Conservation (phyloP, 768 basidiomycete genomes). For the Phanerochaete carnosa region DNA sequence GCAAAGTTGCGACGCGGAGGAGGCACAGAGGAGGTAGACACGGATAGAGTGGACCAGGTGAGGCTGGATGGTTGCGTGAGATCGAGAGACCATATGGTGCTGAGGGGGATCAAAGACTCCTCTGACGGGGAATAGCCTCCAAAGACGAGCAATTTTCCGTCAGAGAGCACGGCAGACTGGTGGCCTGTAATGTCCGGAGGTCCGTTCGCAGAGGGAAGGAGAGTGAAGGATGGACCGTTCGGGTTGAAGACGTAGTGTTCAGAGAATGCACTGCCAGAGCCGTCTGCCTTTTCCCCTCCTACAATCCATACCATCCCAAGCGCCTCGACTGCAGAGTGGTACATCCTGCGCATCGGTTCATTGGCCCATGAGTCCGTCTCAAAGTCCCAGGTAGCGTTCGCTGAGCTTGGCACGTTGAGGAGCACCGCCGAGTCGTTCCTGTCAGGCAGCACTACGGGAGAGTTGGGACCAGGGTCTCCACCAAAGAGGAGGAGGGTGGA, state of each 20-base stretch:
- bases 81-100: constrained; percentile 61
- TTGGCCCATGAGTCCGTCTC: constrained; percentile 52
- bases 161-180: constrained; percentile 59
- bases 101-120: constrained; percentile 49
- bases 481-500: constrained; percentile 65
- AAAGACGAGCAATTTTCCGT: constrained; percentile 68
- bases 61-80: constrained; percentile 39
- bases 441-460: constrained; percentile 45
- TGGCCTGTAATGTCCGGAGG: constrained; percentile 77
- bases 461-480: constrained; percentile 65
- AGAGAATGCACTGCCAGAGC: constrained; percentile 58
- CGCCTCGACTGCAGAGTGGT: constrained; percentile 58
- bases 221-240: constrained; percentile 45
- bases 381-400: constrained; percentile 42
- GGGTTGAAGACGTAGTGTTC: constrained; percentile 66
- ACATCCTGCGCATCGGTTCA: constrained; percentile 75
- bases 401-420: constrained; percentile 40
- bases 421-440: constrained; percentile 61
- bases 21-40: constrained; percentile 43
- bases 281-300: constrained; percentile 83
- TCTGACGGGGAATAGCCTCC: constrained; percentile 63
- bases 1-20: constrained; percentile 63
- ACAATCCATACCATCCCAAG: constrained; percentile 62
- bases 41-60: constrained; percentile 48
- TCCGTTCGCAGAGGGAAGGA: constrained; percentile 49